Evolutionary conservation across 2,329 filamentous ascomycete genomes (phyloP), one percentile per base, ranked within the genome.

Genomic region (Nemania abortiva): DNA sequence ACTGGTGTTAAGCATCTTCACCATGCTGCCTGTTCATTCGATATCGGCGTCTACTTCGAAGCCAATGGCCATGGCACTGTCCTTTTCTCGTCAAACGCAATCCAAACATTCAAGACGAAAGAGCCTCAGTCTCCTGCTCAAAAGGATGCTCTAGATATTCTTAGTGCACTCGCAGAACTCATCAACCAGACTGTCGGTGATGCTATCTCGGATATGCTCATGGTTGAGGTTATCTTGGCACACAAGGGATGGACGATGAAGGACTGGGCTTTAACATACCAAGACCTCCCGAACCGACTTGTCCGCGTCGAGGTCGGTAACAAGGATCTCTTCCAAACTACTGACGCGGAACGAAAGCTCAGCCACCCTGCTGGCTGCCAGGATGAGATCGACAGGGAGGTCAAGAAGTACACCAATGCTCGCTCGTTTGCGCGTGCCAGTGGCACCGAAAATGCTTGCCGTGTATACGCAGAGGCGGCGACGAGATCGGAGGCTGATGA

Each of bases 181-280:
- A 97, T 99, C 85, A 99, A 99, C 86, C 96, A 99, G 84, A 96
- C 96, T 0, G 95, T 98, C 55, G 96, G 96, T 62, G 96, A 99
- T 79, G 96, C 96, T 55, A 88, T 99, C 66, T 97, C 94, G 0
- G 96, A 99, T 82, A 92, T 98, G 88, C 89, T 99, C 54, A 90
- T 99, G 77, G 95, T 98, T 47, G 96, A 99, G 82, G 93, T 95
- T 39, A 96, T 98, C 74, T 90, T 99, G 49, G 95, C 96, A 6
- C 94, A 98, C 87, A 98, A 98, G 85, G 88, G 87, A 74, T 99
- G 95, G 95, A 90, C 89, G 29, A 90, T 94, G 54, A 91, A 91
- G 79, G 94, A 98, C 80, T 99, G 96, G 96, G 90, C 95, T 70
- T 89, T 89, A 72, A 98, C 94, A 5, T 99, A 99, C 84, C 92